Base-by-base conservation (phyloP, 31 red algal species). In the Porphyra umbilicalis region DNA sequence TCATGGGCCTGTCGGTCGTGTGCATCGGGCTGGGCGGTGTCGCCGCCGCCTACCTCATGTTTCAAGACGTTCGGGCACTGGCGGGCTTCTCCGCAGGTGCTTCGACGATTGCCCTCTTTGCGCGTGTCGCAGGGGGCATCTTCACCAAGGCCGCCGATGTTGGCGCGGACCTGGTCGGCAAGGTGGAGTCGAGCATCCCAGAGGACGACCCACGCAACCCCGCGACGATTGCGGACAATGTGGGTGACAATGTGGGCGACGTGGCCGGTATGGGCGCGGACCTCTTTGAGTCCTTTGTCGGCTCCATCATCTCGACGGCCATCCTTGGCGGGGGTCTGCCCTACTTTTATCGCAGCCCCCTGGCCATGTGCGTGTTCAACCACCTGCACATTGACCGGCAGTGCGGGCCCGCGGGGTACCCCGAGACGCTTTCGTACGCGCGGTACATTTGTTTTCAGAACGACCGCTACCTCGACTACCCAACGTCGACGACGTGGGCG, bases 341-440 rank as follows among this genome's bases (percentile, higher is more conserved):
- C 36, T 94, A 84, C 85, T 90, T 86, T 75, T 87, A 42, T 36
- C 75, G 81, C 84, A 82, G 86, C 67, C 77, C 83, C 0, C 86
- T 94, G 76, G 92, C 92, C 6, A 78, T 90, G 80, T 94, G 92
- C 77, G 81, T 94, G 11, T 90, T 82, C 78, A 90, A 94, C 38
- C 92, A 94, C 75, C 77, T 94, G 4, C 37, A 39, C 81, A 87
- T 94, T 88, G 92, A 94, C 35, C 81, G 83, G 76, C 75, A 40
- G 33, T 94, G 92, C 40, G 90, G 85, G 25, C 85, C 90, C 33
- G 87, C 85, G 67, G 90, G 86, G 29, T 84, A 85, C 34, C 85
- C 92, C 9, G 37, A 84, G 42, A 42, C 31, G 10, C 76, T 91
- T 11, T 90, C 88, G 32, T 90, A 90, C 35, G 88, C 92, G 39